Evolutionary conservation across 306 rosid species (phyloP).

Genomic region (Delonix regia): DNA sequence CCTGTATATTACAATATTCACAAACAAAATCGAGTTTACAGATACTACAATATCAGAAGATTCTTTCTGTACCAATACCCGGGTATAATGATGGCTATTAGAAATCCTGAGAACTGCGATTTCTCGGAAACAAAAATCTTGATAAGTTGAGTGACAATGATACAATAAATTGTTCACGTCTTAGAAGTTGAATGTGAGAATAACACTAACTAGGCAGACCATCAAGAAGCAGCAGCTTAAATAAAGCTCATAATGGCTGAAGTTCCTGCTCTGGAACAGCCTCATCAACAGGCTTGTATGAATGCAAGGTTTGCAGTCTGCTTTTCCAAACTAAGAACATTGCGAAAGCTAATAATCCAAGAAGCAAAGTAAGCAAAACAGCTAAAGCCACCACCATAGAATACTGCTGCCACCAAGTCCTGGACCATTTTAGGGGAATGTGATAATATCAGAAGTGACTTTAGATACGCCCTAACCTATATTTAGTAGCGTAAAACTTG

Average conservation of each 20-base stretch:
- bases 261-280: constrained; percentile 85
- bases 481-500: not conserved
- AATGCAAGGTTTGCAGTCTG: constrained; percentile 47
- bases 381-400: constrained; percentile 49
- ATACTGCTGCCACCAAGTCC: constrained; percentile 69
- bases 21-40: constrained; percentile 49
- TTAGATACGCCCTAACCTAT: not conserved
- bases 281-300: constrained; percentile 75
- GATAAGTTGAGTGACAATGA: constrained; percentile 36
- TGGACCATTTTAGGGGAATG: constrained; percentile 43
- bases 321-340: constrained; percentile 68
- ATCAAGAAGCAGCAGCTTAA: constrained; percentile 32
- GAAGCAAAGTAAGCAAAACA: constrained; percentile 45
- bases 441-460: constrained; percentile 30
- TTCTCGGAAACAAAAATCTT: constrained; percentile 43
- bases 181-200: constrained; percentile 40
- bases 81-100: constrained; percentile 21
- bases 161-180: constrained; percentile 33
- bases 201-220: constrained; percentile 32
- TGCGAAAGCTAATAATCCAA: constrained; percentile 60
- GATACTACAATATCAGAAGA: constrained; percentile 41
- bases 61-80: constrained; percentile 39
- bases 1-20: constrained; percentile 61
- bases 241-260: constrained; percentile 66
- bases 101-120: constrained; percentile 32